Evolutionary conservation across 768 basidiomycete species (phyloP).

Genomic region (Asterophora parasitica): DNA sequence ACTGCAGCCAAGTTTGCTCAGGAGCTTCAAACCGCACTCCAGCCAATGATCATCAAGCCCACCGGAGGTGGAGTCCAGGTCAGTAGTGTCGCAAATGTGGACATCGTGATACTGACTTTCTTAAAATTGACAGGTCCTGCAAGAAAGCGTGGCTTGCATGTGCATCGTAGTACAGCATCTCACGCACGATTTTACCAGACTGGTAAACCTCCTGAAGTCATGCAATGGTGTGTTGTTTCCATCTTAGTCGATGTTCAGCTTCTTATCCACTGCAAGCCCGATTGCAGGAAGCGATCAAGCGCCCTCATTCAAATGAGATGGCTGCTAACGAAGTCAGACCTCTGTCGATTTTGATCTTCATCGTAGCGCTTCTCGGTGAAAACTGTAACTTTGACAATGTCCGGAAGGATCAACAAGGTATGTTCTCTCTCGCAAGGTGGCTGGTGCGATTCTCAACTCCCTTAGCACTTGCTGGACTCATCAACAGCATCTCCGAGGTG

Average conservation of each 20-base stretch:
- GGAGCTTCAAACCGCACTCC: constrained; percentile 73
- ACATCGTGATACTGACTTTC: neutral
- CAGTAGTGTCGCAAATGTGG: constrained; percentile 15
- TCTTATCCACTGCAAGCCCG: constrained; percentile 40
- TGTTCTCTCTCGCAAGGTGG: constrained; percentile 18
- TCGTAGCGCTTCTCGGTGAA: constrained; percentile 81
- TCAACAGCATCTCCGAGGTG: constrained; percentile 57
- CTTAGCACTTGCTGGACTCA: constrained; percentile 48
- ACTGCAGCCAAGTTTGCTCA: constrained; percentile 85
- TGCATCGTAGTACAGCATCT: constrained; percentile 80
- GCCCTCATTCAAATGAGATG: constrained; percentile 36
- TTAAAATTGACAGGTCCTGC: constrained; percentile 53
- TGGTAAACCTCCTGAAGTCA: constrained; percentile 78
- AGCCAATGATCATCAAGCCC: constrained; percentile 92
- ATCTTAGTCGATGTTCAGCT: neutral
- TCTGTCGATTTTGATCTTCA: constrained; percentile 72
- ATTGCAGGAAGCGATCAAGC: constrained; percentile 51
- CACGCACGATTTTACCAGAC: constrained; percentile 77
- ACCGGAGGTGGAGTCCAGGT: constrained; percentile 64
- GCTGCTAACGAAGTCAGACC: constrained; percentile 46
- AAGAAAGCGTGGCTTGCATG: constrained; percentile 91
- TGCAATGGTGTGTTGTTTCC: constrained; percentile 60
- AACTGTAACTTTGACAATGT: constrained; percentile 85
- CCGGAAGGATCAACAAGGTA: constrained; percentile 56
- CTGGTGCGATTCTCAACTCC: neutral